Conservation (phyloP, 148 eudicot species). For the Cornus kousa region DNA sequence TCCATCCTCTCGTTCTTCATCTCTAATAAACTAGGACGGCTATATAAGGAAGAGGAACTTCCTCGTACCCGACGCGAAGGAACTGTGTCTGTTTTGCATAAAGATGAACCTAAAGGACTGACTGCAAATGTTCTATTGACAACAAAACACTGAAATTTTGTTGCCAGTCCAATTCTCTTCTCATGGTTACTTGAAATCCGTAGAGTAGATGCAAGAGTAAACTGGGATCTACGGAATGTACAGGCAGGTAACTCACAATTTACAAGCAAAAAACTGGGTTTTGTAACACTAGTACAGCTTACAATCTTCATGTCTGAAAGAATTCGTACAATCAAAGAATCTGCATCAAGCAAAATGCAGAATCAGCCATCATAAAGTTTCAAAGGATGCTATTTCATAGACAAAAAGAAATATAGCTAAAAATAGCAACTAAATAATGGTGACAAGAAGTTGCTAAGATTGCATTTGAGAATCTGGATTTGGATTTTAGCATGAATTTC, state of each 20-base stretch:
- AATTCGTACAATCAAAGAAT: slow-evolving; percentile 22
- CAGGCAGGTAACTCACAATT: slow-evolving; percentile 54
- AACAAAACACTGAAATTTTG: slow-evolving; percentile 54
- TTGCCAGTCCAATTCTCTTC: slow-evolving; percentile 38
- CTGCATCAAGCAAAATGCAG: slow-evolving; percentile 17
- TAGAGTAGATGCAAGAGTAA: slow-evolving; percentile 29
- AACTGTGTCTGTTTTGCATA: slow-evolving; percentile 33
- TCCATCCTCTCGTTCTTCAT: slow-evolving; percentile 77
- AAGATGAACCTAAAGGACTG: slow-evolving; percentile 24
- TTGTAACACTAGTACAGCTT: slow-evolving; percentile 45
- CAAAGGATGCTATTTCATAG: background rate
- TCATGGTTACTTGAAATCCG: slow-evolving; percentile 24
- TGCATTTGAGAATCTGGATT: too few species aligned
- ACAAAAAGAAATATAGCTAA: background rate
- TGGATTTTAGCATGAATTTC: too few species aligned
- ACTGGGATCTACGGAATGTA: slow-evolving; percentile 33
- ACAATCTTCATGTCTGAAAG: slow-evolving; percentile 53
- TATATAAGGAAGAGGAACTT: slow-evolving; percentile 60
- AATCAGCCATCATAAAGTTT: slow-evolving; percentile 2
- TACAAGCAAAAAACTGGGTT: slow-evolving; percentile 49
- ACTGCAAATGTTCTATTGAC: slow-evolving; percentile 42
- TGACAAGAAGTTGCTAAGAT: background rate
- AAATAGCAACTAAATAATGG: background rate
- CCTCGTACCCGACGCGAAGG: slow-evolving; percentile 30
- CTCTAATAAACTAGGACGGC: slow-evolving; percentile 74